Evolutionary conservation across 163 green algal genomes (phyloP).

Genomic region (Picocystis sp.): DNA sequence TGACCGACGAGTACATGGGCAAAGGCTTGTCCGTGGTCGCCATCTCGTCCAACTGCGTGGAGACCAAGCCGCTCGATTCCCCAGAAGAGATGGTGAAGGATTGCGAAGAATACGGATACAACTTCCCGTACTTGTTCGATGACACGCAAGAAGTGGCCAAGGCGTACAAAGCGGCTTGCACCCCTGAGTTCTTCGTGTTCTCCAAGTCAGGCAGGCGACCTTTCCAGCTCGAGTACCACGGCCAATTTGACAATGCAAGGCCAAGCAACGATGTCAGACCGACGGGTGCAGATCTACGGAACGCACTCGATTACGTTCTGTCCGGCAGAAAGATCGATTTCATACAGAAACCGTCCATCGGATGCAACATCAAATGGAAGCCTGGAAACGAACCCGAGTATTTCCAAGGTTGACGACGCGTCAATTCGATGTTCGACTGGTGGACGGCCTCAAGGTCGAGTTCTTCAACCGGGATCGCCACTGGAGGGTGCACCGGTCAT

Average conservation of each 20-base stretch:
- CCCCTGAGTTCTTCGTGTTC: slow-evolving; percentile 49
- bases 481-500: too few species aligned
- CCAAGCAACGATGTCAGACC: slow-evolving; percentile 18
- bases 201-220: slow-evolving; percentile 16
- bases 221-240: slow-evolving; percentile 50
- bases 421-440: too few species aligned
- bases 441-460: too few species aligned
- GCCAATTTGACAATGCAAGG: slow-evolving; percentile 39
- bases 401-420: not conserved
- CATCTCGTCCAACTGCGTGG: slow-evolving; percentile 55
- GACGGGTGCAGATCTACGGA: slow-evolving; percentile 33
- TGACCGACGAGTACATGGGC: slow-evolving; percentile 19
- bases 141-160: slow-evolving; percentile 69
- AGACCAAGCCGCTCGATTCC: slow-evolving; percentile 42
- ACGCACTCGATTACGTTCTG: slow-evolving; percentile 39
- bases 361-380: slow-evolving; percentile 44
- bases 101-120: slow-evolving; percentile 20
- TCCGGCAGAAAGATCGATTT: slow-evolving; percentile 17
- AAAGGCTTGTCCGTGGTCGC: slow-evolving; percentile 51
- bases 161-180: slow-evolving; percentile 57
- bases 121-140: slow-evolving; percentile 60
- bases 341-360: slow-evolving; percentile 26
- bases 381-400: not conserved
- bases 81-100: slow-evolving; percentile 7
- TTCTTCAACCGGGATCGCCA: too few species aligned